Evolutionary conservation across 495 filamentous ascomycete species (phyloP), one percentile per base, ranked within the genome.

Genomic region (Podospora tetraspora): DNA sequence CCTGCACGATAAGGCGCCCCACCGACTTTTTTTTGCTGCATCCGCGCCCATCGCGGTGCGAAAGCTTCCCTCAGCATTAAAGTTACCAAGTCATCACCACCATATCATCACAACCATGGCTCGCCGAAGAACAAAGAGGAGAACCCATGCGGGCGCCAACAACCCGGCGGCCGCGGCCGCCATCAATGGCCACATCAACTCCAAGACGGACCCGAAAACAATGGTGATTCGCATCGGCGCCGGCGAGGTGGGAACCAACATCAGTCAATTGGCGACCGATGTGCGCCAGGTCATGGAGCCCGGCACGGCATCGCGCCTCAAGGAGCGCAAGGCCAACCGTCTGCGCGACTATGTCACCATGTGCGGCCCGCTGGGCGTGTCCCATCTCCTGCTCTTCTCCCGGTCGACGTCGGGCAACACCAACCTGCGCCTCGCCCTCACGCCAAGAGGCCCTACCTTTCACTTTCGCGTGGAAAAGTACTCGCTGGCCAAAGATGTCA

Each of bases 211-310:
- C 63, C 95, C 95, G 19, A 97, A 97, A 84, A 94, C 90, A 73
- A 98, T 99, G 96, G 95, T 99, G 64, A 96, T 99, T 79, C 89
- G 95, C 71, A 93, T 97, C 64, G 95, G 96, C 72, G 95, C 92
- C 75, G 90, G 92, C 70, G 92, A 97, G 75, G 92, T 98, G 34
- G 95, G 95, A 68, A 87, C 92, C 64, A 96, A 91, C 79, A 84
- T 99, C 68, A 94, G 87, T 74, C 94, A 97, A 78, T 82, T 99
- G 66, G 95, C 94, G 5, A 89, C 91, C 71, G 95, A 99, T 82
- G 91, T 97, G 24, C 87, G 95, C 64, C 81, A 83, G 21, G 94
- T 98, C 83, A 96, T 99, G 93, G 93, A 98, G 77, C 95, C 95
- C 0, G 89, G 92, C 27, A 99, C 95, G 8, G 95, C 95, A 37